Percentiles rank a stretch among this genome's conserved stretches.
Evolutionary conservation across 2,329 filamentous ascomycete species (phyloP).

Genomic region (Ceratocystis lukuohia): DNA sequence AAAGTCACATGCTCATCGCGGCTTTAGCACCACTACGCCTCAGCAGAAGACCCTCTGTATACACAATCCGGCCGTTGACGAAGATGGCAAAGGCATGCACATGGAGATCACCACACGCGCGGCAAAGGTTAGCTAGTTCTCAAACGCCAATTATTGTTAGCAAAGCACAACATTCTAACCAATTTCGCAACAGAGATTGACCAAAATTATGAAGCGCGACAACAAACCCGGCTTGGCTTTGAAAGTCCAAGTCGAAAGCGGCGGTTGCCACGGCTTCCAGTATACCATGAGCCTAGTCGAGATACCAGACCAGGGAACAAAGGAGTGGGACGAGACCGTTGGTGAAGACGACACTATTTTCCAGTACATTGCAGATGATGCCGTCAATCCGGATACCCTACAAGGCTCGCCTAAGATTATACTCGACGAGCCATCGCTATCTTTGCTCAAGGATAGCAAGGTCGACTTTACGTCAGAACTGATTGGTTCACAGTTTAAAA

Average conservation of each 20-base stretch:
- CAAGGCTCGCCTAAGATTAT: constrained; percentile 57
- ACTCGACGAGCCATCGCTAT: constrained; percentile 74
- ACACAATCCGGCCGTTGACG: constrained; percentile 63
- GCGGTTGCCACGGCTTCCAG: constrained; percentile 95
- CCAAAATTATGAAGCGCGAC: constrained; percentile 60
- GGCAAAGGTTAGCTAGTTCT: constrained; percentile 54
- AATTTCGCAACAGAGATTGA: constrained; percentile 43
- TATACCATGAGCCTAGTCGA: constrained; percentile 82
- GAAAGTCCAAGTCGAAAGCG: constrained; percentile 83
- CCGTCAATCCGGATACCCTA: constrained; percentile 23
- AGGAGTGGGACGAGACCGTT: constrained; percentile 28
- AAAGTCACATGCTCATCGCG: constrained; percentile 16
- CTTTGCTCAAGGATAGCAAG: constrained; percentile 82
- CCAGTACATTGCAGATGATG: constrained; percentile 46
- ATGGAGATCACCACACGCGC: constrained; percentile 77
- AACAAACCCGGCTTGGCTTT: constrained; percentile 68
- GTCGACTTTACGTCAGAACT: constrained; percentile 94
- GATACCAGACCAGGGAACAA: constrained; percentile 33
- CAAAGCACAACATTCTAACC: background rate
- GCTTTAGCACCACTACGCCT: constrained; percentile 30
- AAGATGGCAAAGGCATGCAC: constrained; percentile 70
- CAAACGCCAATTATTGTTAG: constrained; percentile 19
- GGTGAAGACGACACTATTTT: constrained; percentile 81
- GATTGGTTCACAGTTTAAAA: constrained; percentile 82
- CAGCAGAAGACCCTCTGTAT: constrained; percentile 36